Evolutionary conservation across 2,329 filamentous ascomycete species (phyloP), one percentile per base, ranked within the genome.

Genomic region (Xylariaceae sp.): DNA sequence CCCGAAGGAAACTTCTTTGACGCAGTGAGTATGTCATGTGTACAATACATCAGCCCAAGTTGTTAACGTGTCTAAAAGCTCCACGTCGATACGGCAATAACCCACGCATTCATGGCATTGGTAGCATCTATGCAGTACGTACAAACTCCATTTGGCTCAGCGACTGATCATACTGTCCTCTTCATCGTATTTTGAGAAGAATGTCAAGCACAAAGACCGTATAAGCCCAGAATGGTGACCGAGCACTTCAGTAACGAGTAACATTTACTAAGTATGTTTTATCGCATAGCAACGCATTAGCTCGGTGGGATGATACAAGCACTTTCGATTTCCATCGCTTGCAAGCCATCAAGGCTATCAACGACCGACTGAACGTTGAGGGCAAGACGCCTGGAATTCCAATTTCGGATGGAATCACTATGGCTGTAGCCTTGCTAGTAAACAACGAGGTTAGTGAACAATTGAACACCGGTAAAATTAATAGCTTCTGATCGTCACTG

Each of bases 301-400:
- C 66, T 7, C 59, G 61, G 43, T 69, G 66, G 66, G 60, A 58
- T 19, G 66, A 69, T 42, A 67, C 62, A 16, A 67, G 61, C 19
- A 69, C 65, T 9, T 63, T 69, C 43, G 66, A 69, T 45, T 68
- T 68, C 41, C 66, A 69, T 48, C 66, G 66, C 10, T 61, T 68
- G 34, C 64, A 69, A 49, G 63, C 66, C 11, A 62, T 69, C 12
- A 66, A 68, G 40, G 63, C 60, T 11, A 63, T 69, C 45, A 69
- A 69, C 45, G 59, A 66, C 41, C 60, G 66, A 46, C 50, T 69
- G 22, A 66, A 67, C 28, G 39, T 67, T 31, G 66, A 69, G 46
- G 64, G 66, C 22, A 66, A 64, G 38, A 59, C 59, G 48, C 57
- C 58, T 7, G 57, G 56, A 6, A 61, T 60, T 13, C 65, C 66